Base-by-base conservation (phyloP, 2,329 filamentous ascomycete species). In the Trichoderma oligosporum region DNA sequence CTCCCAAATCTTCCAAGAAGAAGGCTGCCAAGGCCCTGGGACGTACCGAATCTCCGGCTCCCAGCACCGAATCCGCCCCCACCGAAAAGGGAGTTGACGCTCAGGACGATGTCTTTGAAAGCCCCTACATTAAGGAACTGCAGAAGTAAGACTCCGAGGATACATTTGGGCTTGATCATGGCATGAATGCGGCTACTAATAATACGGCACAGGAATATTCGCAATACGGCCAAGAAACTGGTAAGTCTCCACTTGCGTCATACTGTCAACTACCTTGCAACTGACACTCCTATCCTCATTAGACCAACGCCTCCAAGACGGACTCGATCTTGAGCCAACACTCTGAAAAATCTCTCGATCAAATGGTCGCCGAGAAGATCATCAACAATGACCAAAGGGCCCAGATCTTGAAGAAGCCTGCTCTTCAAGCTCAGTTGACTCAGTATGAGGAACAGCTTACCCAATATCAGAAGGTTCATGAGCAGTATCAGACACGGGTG, bases 221-320 rank as follows among this genome's bases (percentile, higher is more conserved):
- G 93, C 69, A 96, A 94, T 73, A 78, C 94, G 68, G 88, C 86
- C 79, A 97, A 97, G 83, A 97, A 97, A 77, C 86, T 97, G 67
- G 90, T 96, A 76, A 77, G 88, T 78, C 56, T 4, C 31, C 39
- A 20, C n/a, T n/a, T 58, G 38, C 38, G 35, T 36, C 20, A 52
- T 53, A 16, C 48, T 2, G 31, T 29, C 22, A 33, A 46, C 31
- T 44, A 29, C 41, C 29, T 5, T 41, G 22, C 38, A 38, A 29
- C 38, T 55, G 42, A 58, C 51, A 35, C 16, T 51, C 56, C 12
- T 35, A 31, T 36, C 27, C 12, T 33, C 24, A 36, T 11, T 60
- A 90, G 86, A 78, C 81, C 69, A 85, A 86, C 70, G 85, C 85
- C 63, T 81, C 83, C 65, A 91, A 89, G 76, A 86, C 87, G 68